Percentiles rank a stretch among this genome's conserved stretches.
Conservation (phyloP, 2,329 filamentous ascomycete genomes). For the Trichoderma breve region DNA sequence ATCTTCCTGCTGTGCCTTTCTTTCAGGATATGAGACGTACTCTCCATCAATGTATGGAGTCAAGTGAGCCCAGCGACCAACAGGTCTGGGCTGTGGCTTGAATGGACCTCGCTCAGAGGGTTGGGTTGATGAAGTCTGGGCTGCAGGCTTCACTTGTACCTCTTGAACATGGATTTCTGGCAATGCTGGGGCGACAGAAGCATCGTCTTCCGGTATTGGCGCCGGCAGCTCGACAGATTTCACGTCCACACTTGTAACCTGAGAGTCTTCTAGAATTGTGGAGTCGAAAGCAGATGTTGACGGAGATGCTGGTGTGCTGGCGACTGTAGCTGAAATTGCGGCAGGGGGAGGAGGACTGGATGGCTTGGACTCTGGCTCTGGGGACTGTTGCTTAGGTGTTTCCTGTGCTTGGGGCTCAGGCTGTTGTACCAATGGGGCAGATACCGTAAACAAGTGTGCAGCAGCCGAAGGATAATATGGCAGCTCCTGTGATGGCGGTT, state of each 20-base stretch:
- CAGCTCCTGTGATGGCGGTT: neutral
- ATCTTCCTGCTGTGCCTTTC: conserved; percentile 33
- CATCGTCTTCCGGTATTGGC: neutral
- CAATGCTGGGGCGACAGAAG: neutral
- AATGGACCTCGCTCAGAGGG: conserved; percentile 14
- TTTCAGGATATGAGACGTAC: conserved; percentile 41
- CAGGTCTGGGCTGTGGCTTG: conserved; percentile 32
- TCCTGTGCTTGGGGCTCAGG: neutral
- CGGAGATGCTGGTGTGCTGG: neutral
- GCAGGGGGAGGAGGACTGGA: neutral
- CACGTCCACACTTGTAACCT: neutral
- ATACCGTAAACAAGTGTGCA: neutral
- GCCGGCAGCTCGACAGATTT: neutral
- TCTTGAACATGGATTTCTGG: neutral
- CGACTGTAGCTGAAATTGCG: neutral
- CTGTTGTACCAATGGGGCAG: neutral
- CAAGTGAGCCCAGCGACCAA: conserved; percentile 39
- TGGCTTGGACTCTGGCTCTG: neutral
- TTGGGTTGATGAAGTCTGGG: neutral
- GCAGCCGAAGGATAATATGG: conserved; percentile 15
- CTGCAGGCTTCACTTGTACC: neutral
- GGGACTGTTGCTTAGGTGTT: neutral
- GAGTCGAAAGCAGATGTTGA: conserved; percentile 4
- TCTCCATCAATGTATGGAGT: conserved; percentile 43
- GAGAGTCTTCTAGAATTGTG: neutral